phyloP scores from a whole-genome alignment of 805 yeast genomes.

The Candida palmyrensis region DNA sequence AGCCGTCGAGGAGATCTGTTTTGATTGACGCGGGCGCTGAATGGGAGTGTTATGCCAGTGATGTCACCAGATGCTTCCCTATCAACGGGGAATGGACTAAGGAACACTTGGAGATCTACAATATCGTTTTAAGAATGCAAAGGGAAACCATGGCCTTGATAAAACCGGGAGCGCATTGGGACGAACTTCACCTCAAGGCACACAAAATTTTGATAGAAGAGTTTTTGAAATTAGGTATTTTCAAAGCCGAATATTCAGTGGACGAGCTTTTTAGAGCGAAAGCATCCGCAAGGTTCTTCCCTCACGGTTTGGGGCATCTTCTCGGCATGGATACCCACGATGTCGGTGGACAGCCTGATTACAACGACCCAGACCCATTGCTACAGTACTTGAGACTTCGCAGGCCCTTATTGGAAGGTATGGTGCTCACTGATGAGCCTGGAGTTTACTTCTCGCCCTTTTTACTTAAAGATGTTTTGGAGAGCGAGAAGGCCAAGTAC shows the following conservation, averaged over 20 bases:
- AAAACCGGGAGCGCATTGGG: constrained; percentile 84
- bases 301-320: constrained; percentile 94
- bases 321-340: constrained; percentile 96
- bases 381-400: constrained; percentile 76
- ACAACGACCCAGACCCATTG: constrained; percentile 76
- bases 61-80: constrained; percentile 95
- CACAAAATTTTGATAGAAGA: constrained; percentile 72
- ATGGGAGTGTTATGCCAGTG: constrained; percentile 89
- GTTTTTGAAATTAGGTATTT: constrained; percentile 71
- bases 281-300: constrained; percentile 76
- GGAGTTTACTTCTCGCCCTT: constrained; percentile 89
- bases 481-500: constrained; percentile 42
- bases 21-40: constrained; percentile 97
- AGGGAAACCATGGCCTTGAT: constrained; percentile 60
- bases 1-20: constrained; percentile 56
- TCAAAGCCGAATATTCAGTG: constrained; percentile 47
- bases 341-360: constrained; percentile 85
- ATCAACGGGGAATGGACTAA: constrained; percentile 82
- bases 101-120: constrained; percentile 81
- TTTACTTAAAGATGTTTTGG: constrained; percentile 59
- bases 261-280: constrained; percentile 68
- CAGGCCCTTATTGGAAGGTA: constrained; percentile 61
- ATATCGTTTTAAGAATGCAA: constrained; percentile 82
- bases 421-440: constrained; percentile 94
- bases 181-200: constrained; percentile 72